Base-by-base conservation (phyloP, 148 eudicot genomes). In the Arctostaphylos glauca region DNA sequence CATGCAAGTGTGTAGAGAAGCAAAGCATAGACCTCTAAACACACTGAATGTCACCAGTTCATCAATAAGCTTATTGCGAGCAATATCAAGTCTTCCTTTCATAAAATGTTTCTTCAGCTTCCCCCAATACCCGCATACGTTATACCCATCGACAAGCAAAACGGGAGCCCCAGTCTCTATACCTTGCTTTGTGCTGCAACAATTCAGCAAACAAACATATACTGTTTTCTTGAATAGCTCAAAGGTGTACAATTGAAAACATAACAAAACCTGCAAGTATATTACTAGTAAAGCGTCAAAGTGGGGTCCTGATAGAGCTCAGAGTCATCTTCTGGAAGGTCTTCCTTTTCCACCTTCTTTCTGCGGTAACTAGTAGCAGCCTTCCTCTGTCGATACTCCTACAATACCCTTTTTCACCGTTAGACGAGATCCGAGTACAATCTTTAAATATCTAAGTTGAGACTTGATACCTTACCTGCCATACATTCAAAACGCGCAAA, bases 131-230 rank as follows among this genome's bases (percentile, higher is more conserved):
- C 99, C 99, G 75, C 99, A 97, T 64, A 97, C 96, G 84, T 97
- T 97, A 84, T 97, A 97, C 55, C 98, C 99, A 91, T 97, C 99
- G 87, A 97, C 98, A 77, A 97, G 97, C 87, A 97, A 90, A 82
- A 97, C 98, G 80, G 99, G 97, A 79, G 81, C 90, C 82, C 92
- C 99, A 78, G 84, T 89, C 70, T 93, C 95, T 70, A 97, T 10
- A 12, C 91, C 95, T 88, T 94, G 94, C 79, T 92, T 89, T 54
- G 97, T 92, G 83, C 99, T 97, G 93, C 81, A 77, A 50, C 86
- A 73, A 76, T 48, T 67, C 73, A 84, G 66, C 67, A 71, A 67
- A 84, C 38, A 52, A 31, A 85, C 59, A 41, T n/a, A 64, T 52
- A 44, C 80, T 62, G 67, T 81, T 80, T 80, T 81, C 44, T 48